Evolutionary conservation across 2,329 filamentous ascomycete genomes (phyloP), one percentile per base, ranked within the genome.

Genomic region (Helicocarpus griseus): DNA sequence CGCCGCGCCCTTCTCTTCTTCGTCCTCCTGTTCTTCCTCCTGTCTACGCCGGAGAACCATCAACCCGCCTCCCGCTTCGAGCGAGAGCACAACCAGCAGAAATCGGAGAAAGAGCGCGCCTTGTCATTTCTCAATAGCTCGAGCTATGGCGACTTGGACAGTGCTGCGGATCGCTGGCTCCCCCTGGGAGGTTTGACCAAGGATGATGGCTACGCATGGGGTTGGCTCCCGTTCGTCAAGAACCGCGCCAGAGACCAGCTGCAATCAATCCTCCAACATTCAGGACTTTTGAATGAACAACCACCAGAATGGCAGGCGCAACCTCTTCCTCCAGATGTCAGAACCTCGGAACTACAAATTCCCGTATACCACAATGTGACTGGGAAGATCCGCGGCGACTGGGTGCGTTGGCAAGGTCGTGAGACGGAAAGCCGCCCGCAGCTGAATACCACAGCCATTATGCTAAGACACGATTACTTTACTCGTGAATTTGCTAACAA

Each of bases 301-400:
- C 59, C 57, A 14, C 57, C 67, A 35, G 60, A 63, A 35, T 58
- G 60, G 26, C 51, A 59, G 19, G 55, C 60, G 26, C 38, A 57
- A 21, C 60, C 61, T 8, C 36, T 52, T 29, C 46, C 48, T 5
- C 51, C 61, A n/a, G 49, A 60, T 4, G 54, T 68, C 50, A 66
- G 71, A 52, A 54, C 70, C n/a, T 67, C 67, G 14, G 60, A 64
- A 29, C 45, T 70, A 13, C 58, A 60, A 35, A 63, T 85, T 50
- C 75, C 78, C 1, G 72, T 84, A n/a, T 95, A 90, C 76, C 79
- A 79, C 62, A 91, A 94, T 63, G 78, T 86, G 5, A 89, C 87
- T 1, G 87, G 89, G 4, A 82, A 82, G 29, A 75, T 94, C 35
- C 78, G 82, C 45, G 89, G 89, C n/a, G 75, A 82, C 52, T 95